Evolutionary conservation across 1,284 basidiomycete genomes (phyloP), one percentile per base, ranked within the genome.

Genomic region (Pseudomicrostroma phylloplanum): DNA sequence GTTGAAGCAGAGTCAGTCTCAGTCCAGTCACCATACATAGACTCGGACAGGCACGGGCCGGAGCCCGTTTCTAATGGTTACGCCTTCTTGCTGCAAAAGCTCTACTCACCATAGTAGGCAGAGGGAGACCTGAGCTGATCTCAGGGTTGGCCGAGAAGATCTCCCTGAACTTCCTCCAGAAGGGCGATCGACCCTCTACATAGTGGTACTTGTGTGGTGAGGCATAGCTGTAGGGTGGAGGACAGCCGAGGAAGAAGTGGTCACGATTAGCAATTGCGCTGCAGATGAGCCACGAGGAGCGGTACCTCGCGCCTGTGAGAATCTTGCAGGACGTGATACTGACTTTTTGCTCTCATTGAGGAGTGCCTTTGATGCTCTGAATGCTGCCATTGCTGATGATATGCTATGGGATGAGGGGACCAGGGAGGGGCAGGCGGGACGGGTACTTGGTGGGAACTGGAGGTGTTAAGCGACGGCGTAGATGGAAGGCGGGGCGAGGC

Each of bases 91-190:
- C 30, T 36, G 3, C 4, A 9, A 3, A 36, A 36, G 30, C 30
- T 36, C 4, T 36, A 59, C 63, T n/a, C 51, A 62, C 60, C 53
- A 54, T 23, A 30, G 49, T n/a, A 25, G 64, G 84, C 57, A 91
- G 83, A 26, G 92, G 92, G n/a, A 96, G 85, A 81, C 92, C 92
- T 67, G 85, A 88, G 15, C 91, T 93, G 79, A 96, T 94, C 77
- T 89, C 87, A 43, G 92, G 91, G 81, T 93, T 92, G 69, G 92
- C 84, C 46, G 69, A 67, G 58, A 76, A 63, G 42, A 72, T 51
- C 43, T 71, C 55, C 55, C 74, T 65, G 63, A 78, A 70, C 66
- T 77, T 77, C 57, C 75, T 72, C 77, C 77, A 79, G 64, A 79
- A 79, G 19, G 77, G 77, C 23, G 77, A 75, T 41, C 66, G 65